These are phyloP conservation scores for Acanthamoeba triangularis DNA, from an alignment of 208 protist species.

Conservation along the genomic window DNA sequence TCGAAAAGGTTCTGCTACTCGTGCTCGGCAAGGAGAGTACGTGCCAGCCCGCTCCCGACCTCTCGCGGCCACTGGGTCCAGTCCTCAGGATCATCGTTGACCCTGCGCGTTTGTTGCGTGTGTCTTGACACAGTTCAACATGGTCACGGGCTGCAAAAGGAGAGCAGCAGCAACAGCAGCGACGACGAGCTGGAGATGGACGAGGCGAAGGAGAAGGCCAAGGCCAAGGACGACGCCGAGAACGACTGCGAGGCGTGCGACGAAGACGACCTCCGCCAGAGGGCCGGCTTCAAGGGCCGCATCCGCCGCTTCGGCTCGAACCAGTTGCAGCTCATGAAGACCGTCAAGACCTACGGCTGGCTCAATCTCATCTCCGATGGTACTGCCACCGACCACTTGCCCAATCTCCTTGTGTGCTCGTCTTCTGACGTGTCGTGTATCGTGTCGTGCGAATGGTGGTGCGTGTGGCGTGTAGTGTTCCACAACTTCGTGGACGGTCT, in stretches of 20 bases:
- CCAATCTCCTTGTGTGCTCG: not conserved
- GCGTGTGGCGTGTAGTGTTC: not conserved
- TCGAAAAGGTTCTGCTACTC: conserved; percentile 1
- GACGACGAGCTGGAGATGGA: not conserved
- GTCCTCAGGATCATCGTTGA: not conserved
- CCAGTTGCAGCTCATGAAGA: not conserved
- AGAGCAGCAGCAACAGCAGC: not conserved
- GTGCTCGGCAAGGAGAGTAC: conserved; percentile 26
- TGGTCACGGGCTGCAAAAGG: not conserved
- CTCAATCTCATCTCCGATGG: conserved; percentile 60
- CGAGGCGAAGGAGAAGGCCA: not conserved
- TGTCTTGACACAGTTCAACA: not conserved
- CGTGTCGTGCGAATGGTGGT: not conserved
- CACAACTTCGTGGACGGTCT: conserved; percentile 78
- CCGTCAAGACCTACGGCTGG: conserved; percentile 56
- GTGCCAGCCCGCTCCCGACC: not conserved
- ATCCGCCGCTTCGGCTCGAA: not conserved
- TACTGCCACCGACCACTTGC: not conserved
- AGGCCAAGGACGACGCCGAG: not conserved
- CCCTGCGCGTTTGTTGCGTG: not conserved
- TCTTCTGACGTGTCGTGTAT: not conserved
- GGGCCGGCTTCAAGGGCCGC: not conserved
- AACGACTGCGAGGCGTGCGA: not conserved
- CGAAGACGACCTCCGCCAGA: not conserved
- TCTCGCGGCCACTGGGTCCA: not conserved